Evolutionary conservation across 164 flowering plant genomes (phyloP), one percentile per base, ranked within the genome.

Genomic region (Vitis amurensis): DNA sequence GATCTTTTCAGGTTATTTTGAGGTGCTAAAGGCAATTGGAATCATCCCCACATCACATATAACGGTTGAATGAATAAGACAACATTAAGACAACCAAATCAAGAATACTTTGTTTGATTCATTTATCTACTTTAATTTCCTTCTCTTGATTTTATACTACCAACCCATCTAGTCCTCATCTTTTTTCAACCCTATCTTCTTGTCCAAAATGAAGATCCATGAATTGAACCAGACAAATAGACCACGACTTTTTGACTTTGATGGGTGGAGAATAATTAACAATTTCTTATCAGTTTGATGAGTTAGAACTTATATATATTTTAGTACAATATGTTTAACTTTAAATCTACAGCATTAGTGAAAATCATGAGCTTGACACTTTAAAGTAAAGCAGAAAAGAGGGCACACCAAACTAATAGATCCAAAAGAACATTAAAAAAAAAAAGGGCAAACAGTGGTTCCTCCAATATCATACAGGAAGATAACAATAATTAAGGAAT

Each of bases 231-330:
- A 31, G 52, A 49, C 63, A 63, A 63, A 50, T 52, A 68, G 52
- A 63, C 51, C 68, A 23, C 15, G 31, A 50, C 64, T 53, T 67
- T 73, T 73, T 62, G 74, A 71, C 74, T 59, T 29, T 14, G 69
- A 31, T 37, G 13, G 14, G 8, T 55, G 44, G 47, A 12, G 17
- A 0, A 53, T 8, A 48, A 50, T 50, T 27, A 69, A 48, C 12
- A 53, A 52, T 44, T 14, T 23, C 47, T 8, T 6, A 31, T 31
- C 44, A 31, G 44, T 6, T 31, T 31, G 44, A 31, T 31, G 44
- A 31, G 44, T 31, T 31, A 31, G 5, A 4, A 31, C 44, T 31
- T 31, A 31, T 31, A 31, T 6, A 31, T 31, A 31, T 31, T 48
- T 51, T 51, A n/a, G 61, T 60, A 56, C 49, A 8, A 15, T 7